Conservation (phyloP, 2,329 filamentous ascomycete species). For the Arthrobotrys musiformis region DNA sequence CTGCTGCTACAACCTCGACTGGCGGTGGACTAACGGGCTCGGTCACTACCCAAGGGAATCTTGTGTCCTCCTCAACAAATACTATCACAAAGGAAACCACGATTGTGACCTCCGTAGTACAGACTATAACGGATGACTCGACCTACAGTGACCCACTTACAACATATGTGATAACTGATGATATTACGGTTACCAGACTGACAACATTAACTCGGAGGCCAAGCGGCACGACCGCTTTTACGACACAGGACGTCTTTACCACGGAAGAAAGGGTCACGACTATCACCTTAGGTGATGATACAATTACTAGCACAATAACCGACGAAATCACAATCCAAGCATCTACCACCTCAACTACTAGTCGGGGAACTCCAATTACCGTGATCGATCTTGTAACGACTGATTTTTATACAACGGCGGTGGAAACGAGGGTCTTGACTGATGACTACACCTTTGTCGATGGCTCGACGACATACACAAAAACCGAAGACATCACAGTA, state of each 20-base stretch:
- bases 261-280: conserved; percentile 5
- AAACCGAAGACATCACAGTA: conserved; percentile 17
- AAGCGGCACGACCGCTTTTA: not conserved
- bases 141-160: conserved; percentile 1
- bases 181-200: not conserved
- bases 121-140: not conserved
- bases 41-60: conserved; percentile 7
- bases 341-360: not conserved
- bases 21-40: not conserved
- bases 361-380: not conserved
- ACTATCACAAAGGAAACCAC: not conserved
- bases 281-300: not conserved
- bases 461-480: not conserved
- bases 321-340: not conserved
- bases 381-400: conserved; percentile 16
- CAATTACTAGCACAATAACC: conserved; percentile 9
- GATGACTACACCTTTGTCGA: conserved; percentile 24
- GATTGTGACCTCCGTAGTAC: not conserved
- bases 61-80: not conserved
- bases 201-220: not conserved
- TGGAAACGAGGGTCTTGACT: conserved; percentile 12
- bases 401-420: conserved; percentile 5
- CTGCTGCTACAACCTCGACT: not conserved
- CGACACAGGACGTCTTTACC: not conserved
- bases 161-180: conserved; percentile 5